Conservation (phyloP, 345 rosid species). For the Pistacia vera region DNA sequence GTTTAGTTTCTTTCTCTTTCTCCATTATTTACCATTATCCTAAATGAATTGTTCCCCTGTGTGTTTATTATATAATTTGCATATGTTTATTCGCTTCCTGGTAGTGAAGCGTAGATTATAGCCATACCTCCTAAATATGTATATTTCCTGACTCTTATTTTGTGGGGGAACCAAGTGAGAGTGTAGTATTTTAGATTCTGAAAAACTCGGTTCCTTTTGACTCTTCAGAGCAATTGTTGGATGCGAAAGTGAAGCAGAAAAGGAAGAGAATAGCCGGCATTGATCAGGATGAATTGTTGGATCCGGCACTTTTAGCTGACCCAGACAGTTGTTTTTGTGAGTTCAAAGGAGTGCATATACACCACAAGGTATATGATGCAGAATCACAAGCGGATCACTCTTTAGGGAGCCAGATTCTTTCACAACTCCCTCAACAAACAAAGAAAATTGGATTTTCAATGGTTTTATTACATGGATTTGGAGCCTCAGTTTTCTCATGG, state of each 20-base stretch:
- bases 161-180: too few species aligned
- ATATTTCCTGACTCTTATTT: too few species aligned
- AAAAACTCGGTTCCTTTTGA: constrained; percentile 3
- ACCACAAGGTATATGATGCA: constrained; percentile 66
- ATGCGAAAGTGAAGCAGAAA: constrained; percentile 32
- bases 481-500: constrained; percentile 96
- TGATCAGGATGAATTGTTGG: constrained; percentile 73
- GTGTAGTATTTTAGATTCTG: background rate
- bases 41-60: background rate
- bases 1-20: background rate
- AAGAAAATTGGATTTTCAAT: constrained; percentile 49
- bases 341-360: constrained; percentile 77
- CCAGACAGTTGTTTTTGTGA: constrained; percentile 89
- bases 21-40: background rate
- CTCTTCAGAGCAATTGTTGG: constrained; percentile 49
- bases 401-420: background rate
- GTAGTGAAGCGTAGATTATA: background rate
- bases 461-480: constrained; percentile 88
- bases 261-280: constrained; percentile 51
- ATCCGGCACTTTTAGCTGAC: constrained; percentile 72
- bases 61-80: background rate
- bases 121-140: background rate
- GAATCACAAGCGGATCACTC: constrained; percentile 29
- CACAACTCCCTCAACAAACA: constrained; percentile 21
- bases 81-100: background rate